Evolutionary conservation across 768 basidiomycete species (phyloP).

Genomic region (Polyporus arcularius): DNA sequence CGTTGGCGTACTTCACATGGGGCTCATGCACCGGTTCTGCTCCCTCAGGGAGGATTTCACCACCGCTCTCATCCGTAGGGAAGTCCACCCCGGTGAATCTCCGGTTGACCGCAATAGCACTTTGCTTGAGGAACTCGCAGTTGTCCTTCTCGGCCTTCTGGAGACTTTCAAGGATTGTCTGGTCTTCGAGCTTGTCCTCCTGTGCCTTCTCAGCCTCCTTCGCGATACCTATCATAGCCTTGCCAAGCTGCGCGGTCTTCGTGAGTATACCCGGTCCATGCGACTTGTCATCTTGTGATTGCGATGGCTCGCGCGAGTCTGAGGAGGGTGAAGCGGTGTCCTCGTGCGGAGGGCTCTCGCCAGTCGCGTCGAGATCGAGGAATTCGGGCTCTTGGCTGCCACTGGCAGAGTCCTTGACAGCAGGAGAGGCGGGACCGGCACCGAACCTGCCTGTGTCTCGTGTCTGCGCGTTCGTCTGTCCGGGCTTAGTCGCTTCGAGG

Average conservation of each 20-base stretch:
- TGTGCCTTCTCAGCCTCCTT: conserved; percentile 29
- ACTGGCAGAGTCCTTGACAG: conserved; percentile 34
- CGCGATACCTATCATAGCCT: conserved; percentile 28
- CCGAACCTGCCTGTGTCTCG: conserved; percentile 43
- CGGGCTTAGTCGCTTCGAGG: conserved; percentile 60
- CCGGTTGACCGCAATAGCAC: conserved; percentile 19
- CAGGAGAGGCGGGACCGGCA: conserved; percentile 8
- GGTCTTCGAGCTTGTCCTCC: conserved; percentile 29
- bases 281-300: conserved; percentile 3
- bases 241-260: conserved; percentile 29
- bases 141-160: conserved; percentile 20
- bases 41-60: conserved; percentile 51
- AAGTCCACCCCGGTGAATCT: conserved; percentile 27
- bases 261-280: conserved; percentile 19
- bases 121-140: conserved; percentile 15
- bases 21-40: conserved; percentile 36
- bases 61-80: conserved; percentile 27
- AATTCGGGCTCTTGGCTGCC: conserved; percentile 70
- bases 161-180: conserved; percentile 22
- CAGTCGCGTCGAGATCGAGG: conserved; percentile 72
- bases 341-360: conserved; percentile 1
- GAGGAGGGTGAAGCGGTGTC: conserved; percentile 1
- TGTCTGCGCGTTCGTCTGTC: conserved; percentile 28
- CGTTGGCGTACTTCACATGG: conserved; percentile 53
- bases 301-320: neutral